These are phyloP conservation scores for Daldinia eschscholtzii DNA, from an alignment of 2,329 filamentous ascomycete species.

Conservation along the genomic window DNA sequence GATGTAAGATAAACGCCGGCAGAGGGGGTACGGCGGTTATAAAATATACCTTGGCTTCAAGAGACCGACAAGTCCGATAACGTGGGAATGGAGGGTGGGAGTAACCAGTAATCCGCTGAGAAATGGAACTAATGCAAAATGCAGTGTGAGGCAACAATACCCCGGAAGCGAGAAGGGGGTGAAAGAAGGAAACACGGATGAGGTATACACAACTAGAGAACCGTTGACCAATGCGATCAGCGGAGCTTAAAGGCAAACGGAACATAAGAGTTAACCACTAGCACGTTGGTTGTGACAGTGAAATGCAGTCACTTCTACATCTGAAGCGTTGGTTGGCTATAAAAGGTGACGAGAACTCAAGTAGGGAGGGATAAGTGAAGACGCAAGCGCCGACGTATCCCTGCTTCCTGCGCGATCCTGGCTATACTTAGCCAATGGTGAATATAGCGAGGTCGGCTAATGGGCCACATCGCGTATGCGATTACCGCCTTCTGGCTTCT, in stretches of 20 bases:
- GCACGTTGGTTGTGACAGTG: slow-evolving; percentile 34
- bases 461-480: slow-evolving; percentile 43
- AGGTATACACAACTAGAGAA: slow-evolving; percentile 35
- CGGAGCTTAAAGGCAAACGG: slow-evolving; percentile 40
- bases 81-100: slow-evolving; percentile 36
- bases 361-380: slow-evolving; percentile 48
- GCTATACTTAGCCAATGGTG: slow-evolving; percentile 46
- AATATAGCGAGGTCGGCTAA: slow-evolving; percentile 48
- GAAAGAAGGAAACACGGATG: slow-evolving; percentile 41
- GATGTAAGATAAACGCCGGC: slow-evolving; percentile 30
- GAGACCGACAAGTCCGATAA: slow-evolving; percentile 27
- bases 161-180: slow-evolving; percentile 49
- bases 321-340: slow-evolving; percentile 55
- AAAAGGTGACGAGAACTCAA: slow-evolving; percentile 51
- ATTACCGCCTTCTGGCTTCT: slow-evolving; percentile 41
- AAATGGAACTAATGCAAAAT: slow-evolving; percentile 50
- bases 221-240: slow-evolving; percentile 31
- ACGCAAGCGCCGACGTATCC: slow-evolving; percentile 56
- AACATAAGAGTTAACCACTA: slow-evolving; percentile 30
- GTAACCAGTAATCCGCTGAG: slow-evolving; percentile 42
- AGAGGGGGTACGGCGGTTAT: slow-evolving; percentile 48
- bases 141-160: slow-evolving; percentile 45
- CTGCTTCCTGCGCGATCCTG: slow-evolving; percentile 46
- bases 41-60: slow-evolving; percentile 45
- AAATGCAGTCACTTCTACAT: slow-evolving; percentile 47